Evolutionary conservation across 2,329 filamentous ascomycete species (phyloP).

Genomic region (Coniochaeta prunicola): DNA sequence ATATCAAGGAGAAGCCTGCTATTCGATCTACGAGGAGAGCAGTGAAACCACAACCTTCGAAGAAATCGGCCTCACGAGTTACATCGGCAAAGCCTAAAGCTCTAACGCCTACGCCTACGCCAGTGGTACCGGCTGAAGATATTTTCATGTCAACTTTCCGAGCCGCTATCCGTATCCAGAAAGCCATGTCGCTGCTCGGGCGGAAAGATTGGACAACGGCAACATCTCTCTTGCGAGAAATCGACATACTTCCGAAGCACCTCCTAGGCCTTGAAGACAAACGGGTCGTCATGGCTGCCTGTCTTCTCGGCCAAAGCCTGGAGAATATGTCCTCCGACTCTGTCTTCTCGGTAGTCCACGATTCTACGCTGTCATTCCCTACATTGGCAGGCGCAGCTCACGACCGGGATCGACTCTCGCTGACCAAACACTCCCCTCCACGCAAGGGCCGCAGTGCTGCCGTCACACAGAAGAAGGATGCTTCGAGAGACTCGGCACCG

Average conservation of each 20-base stretch:
- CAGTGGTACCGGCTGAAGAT: conserved; percentile 20
- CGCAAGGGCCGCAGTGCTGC: conserved; percentile 18
- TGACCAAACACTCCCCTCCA: conserved; percentile 26
- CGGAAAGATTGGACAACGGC: conserved; percentile 53
- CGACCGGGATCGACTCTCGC: conserved; percentile 32
- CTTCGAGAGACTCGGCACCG: conserved; percentile 14
- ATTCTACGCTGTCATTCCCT: conserved; percentile 86
- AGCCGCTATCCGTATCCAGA: conserved; percentile 32
- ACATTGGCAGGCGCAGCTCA: conserved; percentile 43
- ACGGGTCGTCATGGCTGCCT: conserved; percentile 58
- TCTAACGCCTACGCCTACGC: conserved; percentile 8
- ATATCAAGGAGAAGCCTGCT: conserved; percentile 20
- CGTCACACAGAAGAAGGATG: conserved; percentile 9
- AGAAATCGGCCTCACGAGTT: not conserved
- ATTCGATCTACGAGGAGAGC: conserved; percentile 17
- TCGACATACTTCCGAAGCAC: conserved; percentile 28
- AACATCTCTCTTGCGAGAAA: conserved; percentile 44
- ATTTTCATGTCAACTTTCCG: conserved; percentile 27
- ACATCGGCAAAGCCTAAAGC: conserved; percentile 15
- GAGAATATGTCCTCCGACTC: conserved; percentile 71
- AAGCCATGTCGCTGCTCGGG: conserved; percentile 37
- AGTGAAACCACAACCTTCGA: conserved; percentile 9
- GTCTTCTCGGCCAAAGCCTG: conserved; percentile 60
- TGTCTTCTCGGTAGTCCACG: conserved; percentile 81
- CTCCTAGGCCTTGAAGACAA: conserved; percentile 34